phyloP scores from a whole-genome alignment of 768 basidiomycete genomes.

The Russula lepida region DNA sequence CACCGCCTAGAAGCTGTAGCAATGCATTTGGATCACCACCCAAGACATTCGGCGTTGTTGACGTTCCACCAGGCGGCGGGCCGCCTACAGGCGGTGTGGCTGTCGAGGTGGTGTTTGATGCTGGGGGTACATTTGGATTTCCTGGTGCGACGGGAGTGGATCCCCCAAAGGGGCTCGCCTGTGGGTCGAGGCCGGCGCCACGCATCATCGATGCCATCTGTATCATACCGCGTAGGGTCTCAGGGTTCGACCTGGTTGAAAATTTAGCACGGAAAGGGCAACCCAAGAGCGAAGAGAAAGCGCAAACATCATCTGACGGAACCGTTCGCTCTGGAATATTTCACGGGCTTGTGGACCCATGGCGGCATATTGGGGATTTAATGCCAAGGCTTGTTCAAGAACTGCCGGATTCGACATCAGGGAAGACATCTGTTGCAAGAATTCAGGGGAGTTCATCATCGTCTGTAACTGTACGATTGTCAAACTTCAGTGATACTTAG shows the following conservation, averaged over 20 bases:
- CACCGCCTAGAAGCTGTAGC: constrained; percentile 32
- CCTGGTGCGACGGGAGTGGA: constrained; percentile 54
- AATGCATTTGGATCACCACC: constrained; percentile 38
- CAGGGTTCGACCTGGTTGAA: constrained; percentile 57
- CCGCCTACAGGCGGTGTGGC: constrained; percentile 18
- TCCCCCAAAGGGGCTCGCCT: constrained; percentile 19
- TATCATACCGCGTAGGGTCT: constrained; percentile 64
- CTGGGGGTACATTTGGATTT: constrained; percentile 32
- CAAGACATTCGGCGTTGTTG: constrained; percentile 8
- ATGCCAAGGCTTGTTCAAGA: constrained; percentile 76
- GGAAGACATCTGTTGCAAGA: constrained; percentile 78
- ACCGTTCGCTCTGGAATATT: constrained; percentile 67
- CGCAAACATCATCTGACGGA: constrained; percentile 63
- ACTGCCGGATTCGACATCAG: constrained; percentile 87
- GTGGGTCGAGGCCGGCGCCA: constrained; percentile 30
- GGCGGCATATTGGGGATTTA: constrained; percentile 64
- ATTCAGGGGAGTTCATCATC: constrained; percentile 81
- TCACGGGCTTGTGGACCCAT: constrained; percentile 79
- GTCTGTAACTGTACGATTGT: constrained; percentile 52
- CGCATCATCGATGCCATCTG: constrained; percentile 58
- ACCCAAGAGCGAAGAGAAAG: not conserved
- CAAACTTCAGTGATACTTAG: not conserved
- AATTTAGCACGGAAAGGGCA: constrained; percentile 3
- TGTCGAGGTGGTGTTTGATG: constrained; percentile 20
- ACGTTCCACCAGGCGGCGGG: constrained; percentile 24